These are phyloP conservation scores for Miscanthus lutarioriparius DNA, from an alignment of 176 grass and related monocot genomes.

Conservation along the genomic window DNA sequence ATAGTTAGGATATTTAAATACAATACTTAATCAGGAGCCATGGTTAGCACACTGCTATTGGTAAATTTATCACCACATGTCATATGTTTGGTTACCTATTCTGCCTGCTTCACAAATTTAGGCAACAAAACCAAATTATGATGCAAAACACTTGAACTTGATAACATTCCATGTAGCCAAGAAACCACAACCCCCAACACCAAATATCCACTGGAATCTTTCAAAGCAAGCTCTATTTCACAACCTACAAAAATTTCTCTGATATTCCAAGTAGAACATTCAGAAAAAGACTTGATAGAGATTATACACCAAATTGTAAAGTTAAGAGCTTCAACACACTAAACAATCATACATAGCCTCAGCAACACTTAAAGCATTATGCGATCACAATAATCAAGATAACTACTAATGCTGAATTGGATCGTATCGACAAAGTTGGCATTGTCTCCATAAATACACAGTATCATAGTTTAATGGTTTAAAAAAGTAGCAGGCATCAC, in stretches of 20 bases:
- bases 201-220: background rate
- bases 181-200: background rate
- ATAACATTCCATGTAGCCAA: background rate
- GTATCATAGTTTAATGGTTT: too few species aligned
- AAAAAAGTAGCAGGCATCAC: too few species aligned
- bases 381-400: background rate
- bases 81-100: background rate
- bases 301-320: background rate
- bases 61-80: background rate
- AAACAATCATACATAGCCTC: background rate
- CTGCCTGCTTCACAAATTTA: background rate
- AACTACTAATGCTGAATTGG: background rate
- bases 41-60: too few species aligned
- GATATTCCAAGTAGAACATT: background rate
- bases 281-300: background rate
- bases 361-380: background rate
- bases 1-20: too few species aligned
- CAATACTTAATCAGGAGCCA: too few species aligned
- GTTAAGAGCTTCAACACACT: background rate
- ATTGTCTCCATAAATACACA: background rate
- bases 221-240: background rate
- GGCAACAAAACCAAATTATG: background rate
- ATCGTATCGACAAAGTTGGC: background rate
- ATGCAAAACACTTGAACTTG: background rate
- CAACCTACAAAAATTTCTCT: background rate